Conservation (phyloP, 2,329 filamentous ascomycete species). For the Stenocarpella maydis region DNA sequence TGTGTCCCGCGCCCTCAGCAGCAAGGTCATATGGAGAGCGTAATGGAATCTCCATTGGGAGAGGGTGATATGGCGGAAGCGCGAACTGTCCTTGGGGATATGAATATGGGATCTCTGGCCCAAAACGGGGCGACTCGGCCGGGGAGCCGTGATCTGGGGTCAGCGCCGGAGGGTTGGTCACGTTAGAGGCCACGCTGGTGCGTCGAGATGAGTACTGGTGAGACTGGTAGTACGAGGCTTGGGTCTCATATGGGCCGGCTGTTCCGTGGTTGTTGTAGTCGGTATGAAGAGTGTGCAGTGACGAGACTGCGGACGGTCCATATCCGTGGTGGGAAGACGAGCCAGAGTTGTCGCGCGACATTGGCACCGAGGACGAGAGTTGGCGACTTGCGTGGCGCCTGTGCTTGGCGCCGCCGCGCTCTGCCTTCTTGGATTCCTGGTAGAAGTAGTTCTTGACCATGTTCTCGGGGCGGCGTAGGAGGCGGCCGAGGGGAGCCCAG, state of each 20-base stretch:
- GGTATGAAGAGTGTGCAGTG: background rate
- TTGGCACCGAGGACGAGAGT: background rate
- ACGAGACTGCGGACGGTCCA: background rate
- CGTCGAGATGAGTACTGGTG: conserved; percentile 3
- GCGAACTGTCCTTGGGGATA: conserved; percentile 17
- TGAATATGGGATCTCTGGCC: conserved; percentile 10
- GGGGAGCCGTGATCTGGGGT: conserved; percentile 72
- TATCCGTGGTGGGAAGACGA: background rate
- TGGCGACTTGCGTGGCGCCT: background rate
- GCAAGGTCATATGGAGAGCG: background rate
- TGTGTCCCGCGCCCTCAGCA: background rate
- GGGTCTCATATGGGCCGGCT: background rate
- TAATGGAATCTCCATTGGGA: background rate
- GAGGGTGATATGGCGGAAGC: background rate
- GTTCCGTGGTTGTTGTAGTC: background rate
- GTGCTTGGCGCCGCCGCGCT: conserved; percentile 5
- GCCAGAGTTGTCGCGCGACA: conserved; percentile 19
- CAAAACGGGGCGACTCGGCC: conserved; percentile 16
- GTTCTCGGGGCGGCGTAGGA: conserved; percentile 85
- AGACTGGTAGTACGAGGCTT: background rate
- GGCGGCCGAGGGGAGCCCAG: conserved; percentile 89
- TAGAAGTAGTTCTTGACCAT: conserved; percentile 94
- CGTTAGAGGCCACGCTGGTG: conserved; percentile 1
- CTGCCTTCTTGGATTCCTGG: conserved; percentile 32
- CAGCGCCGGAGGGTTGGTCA: conserved; percentile 61